Base-by-base conservation (phyloP, 495 filamentous ascomycete species). In the Aspergillus mulundensis region DNA sequence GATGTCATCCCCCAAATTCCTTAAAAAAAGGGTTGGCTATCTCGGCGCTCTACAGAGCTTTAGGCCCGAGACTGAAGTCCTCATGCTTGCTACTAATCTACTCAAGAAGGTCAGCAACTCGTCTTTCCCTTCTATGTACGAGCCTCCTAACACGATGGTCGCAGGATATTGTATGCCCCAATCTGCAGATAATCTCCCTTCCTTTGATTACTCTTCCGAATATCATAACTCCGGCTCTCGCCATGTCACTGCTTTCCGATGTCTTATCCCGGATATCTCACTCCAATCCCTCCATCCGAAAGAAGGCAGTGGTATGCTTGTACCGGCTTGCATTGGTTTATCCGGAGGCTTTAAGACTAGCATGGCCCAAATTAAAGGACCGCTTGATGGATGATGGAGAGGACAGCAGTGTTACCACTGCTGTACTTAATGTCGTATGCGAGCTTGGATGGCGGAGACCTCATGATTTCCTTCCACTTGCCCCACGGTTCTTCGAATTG, bases 41-140 rank as follows among this genome's bases (percentile, higher is more conserved):
- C 83, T 98, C n/a, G 93, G 87, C 4, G 94, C 94, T 2, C 90
- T 93, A 18, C 94, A 98, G 74, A 97, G 89, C 75, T 97, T 97
- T 66, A 85, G 93, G 15, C 81, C 90, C 2, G 93, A 97, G 61
- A 98, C 94, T 15, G 94, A 98, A 65, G 94, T 97, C 18, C 76
- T 97, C 63, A 97, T 98, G 94, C 77, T 98, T 63, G 93, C 93
- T 18, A 97, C 95, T 42, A 98, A 98, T 69, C 77, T 96, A 60
- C 70, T 98, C 63, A 98, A 98, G 75, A 98, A 98, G 85, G 89
- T 90, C 10, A 23, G 25, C n/a, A 21, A n/a, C 24, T 28, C 10
- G 19, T 21, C n/a, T 48, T 5, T 15, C 32, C 20, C 36, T 6
- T 32, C 19, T n/a, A 34, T 20, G 34, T 61, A 15, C 28, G 53